Evolutionary conservation across 192 early-diverging fungal species (phyloP).

Genomic region (Mortierella antarctica): DNA sequence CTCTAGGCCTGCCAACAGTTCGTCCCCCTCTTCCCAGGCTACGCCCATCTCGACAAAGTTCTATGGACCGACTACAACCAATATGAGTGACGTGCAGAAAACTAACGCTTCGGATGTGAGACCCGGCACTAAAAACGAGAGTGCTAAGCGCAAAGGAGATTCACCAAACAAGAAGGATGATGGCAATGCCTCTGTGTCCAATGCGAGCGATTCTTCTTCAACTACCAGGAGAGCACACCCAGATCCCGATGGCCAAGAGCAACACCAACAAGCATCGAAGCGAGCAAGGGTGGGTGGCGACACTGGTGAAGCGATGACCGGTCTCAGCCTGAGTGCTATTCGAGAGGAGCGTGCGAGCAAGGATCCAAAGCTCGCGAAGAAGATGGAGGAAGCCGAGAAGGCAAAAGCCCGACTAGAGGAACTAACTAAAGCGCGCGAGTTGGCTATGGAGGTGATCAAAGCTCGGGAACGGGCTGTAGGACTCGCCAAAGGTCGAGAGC

Average conservation of each 20-base stretch:
- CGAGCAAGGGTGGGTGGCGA: conserved; percentile 9
- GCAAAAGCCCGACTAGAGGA: neutral
- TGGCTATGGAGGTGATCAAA: too few species aligned
- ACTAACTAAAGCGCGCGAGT: too few species aligned
- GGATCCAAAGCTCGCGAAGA: neutral
- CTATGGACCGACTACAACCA: neutral
- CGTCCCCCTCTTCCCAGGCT: too few species aligned
- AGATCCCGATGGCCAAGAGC: conserved; percentile 6
- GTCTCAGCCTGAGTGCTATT: conserved; percentile 22
- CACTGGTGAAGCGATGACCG: neutral
- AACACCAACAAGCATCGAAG: conserved; percentile 5
- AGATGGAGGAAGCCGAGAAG: neutral
- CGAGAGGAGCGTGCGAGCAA: conserved; percentile 9
- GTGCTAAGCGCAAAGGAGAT: too few species aligned
- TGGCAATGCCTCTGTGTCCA: neutral
- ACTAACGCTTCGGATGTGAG: neutral
- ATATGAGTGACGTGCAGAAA: neutral
- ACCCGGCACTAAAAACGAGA: neutral
- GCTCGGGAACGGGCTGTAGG: too few species aligned
- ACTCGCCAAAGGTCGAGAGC: too few species aligned
- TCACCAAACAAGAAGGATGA: neutral
- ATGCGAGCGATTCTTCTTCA: neutral
- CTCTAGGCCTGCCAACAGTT: too few species aligned
- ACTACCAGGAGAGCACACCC: conserved; percentile 1
- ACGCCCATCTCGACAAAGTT: conserved; percentile 4